Evolutionary conservation across 768 basidiomycete species (phyloP).

Genomic region (Sporobolomyces roseus): DNA sequence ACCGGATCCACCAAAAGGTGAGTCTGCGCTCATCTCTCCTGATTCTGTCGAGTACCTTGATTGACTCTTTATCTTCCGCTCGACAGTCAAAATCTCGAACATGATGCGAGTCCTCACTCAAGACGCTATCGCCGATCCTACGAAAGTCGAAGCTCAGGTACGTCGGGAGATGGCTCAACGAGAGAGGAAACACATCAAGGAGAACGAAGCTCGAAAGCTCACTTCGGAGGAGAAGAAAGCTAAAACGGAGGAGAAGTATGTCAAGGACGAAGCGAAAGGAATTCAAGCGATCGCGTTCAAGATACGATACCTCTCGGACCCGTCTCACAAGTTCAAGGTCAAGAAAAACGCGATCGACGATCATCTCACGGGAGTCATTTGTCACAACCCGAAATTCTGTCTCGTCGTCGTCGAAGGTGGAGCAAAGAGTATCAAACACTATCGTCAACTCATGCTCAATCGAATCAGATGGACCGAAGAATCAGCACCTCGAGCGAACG

Average conservation of each 20-base stretch:
- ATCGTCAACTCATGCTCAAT: slow-evolving; percentile 76
- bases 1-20: slow-evolving; percentile 91
- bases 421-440: slow-evolving; percentile 74
- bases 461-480: slow-evolving; percentile 94
- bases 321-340: slow-evolving; percentile 90
- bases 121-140: slow-evolving; percentile 95
- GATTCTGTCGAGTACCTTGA: not conserved
- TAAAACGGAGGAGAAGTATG: slow-evolving; percentile 79
- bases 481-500: slow-evolving; percentile 54
- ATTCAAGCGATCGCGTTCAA: slow-evolving; percentile 82
- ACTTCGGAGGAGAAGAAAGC: slow-evolving; percentile 84
- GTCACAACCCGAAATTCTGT: slow-evolving; percentile 83
- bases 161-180: slow-evolving; percentile 87
- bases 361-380: slow-evolving; percentile 78
- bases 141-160: slow-evolving; percentile 92
- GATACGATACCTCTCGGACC: slow-evolving; percentile 86
- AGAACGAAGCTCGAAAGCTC: slow-evolving; percentile 85
- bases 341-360: slow-evolving; percentile 92
- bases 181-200: slow-evolving; percentile 83
- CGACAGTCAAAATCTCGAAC: slow-evolving; percentile 81
- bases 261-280: slow-evolving; percentile 81
- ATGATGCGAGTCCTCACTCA: slow-evolving; percentile 96
- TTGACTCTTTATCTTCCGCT: not conserved
- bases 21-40: not conserved
- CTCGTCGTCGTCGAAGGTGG: slow-evolving; percentile 94